Percentiles rank a stretch among this genome's conserved stretches.
These are phyloP conservation scores for Potentilla sterilis DNA, from an alignment of 306 rosid species.

Conservation along the genomic window DNA sequence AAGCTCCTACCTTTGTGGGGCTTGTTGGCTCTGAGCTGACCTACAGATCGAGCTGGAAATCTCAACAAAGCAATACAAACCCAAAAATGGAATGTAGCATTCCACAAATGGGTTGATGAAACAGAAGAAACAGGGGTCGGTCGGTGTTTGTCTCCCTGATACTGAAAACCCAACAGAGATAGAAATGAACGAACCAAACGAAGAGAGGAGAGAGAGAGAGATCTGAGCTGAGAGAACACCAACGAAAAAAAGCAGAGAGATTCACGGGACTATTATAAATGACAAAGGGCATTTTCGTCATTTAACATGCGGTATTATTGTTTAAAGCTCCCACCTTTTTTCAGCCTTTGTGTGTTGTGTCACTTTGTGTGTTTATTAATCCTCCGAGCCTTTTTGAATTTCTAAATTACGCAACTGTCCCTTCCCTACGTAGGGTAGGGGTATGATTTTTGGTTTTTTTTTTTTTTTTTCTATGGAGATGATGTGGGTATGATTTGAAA, in stretches of 20 bases:
- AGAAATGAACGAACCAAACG: constrained; percentile 10
- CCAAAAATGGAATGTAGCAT: constrained; percentile 8
- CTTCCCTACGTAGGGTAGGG: not conserved
- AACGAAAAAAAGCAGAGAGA: constrained; percentile 21
- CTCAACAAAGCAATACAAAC: not conserved
- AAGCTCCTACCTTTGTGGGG: constrained; percentile 11
- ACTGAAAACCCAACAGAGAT: not conserved
- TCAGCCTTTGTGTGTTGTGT: not conserved
- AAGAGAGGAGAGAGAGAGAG: constrained; percentile 7
- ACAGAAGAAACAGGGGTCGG: not conserved
- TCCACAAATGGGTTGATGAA: constrained; percentile 5
- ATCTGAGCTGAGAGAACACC: constrained; percentile 23
- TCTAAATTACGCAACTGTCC: not conserved
- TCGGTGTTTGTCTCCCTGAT: constrained; percentile 1
- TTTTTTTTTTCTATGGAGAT: too few species aligned
- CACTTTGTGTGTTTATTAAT: not conserved
- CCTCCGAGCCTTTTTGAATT: not conserved
- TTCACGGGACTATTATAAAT: constrained; percentile 52
- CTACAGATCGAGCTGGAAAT: constrained; percentile 2
- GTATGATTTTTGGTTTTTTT: not conserved
- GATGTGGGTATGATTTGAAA: not conserved
- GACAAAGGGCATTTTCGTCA: not conserved
- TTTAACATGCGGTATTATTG: not conserved
- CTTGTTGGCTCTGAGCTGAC: not conserved
- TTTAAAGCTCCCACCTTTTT: not conserved